phyloP scores from a whole-genome alignment of 257 asterid species.

The Knoxia roxburghii region DNA sequence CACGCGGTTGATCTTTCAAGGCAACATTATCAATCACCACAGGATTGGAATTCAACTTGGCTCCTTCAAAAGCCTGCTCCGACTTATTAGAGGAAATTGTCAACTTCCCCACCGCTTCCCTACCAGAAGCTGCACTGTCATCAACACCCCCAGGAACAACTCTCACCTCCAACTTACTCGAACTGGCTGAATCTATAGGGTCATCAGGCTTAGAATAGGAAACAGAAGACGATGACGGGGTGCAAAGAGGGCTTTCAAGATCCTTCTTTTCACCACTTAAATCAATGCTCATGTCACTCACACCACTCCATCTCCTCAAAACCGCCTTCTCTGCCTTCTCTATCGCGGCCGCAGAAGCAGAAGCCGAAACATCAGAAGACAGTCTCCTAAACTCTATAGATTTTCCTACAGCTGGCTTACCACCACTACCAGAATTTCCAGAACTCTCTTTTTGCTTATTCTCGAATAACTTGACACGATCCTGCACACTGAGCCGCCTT shows the following conservation, averaged over 20 bases:
- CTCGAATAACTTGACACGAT: conserved; percentile 80
- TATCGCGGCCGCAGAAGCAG: conserved; percentile 31
- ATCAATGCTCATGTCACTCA: conserved; percentile 92
- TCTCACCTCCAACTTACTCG: conserved; percentile 39
- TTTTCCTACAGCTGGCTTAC: conserved; percentile 54
- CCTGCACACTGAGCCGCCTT: conserved; percentile 89
- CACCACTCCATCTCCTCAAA: conserved; percentile 88
- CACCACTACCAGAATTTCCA: conserved; percentile 54
- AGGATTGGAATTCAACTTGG: conserved; percentile 28
- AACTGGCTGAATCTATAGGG: conserved; percentile 29
- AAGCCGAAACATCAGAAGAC: conserved; percentile 60
- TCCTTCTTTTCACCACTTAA: conserved; percentile 72
- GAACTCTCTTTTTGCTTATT: conserved; percentile 83
- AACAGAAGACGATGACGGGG: conserved; percentile 41
- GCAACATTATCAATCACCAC: conserved; percentile 30
- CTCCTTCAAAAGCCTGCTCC: conserved; percentile 29
- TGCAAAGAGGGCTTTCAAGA: conserved; percentile 46
- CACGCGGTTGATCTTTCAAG: conserved; percentile 35
- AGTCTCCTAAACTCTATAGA: conserved; percentile 63
- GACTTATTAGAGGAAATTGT: conserved; percentile 31
- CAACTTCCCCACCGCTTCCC: conserved; percentile 20
- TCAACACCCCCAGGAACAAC: conserved; percentile 29
- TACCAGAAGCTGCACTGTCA: conserved; percentile 20
- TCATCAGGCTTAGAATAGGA: conserved; percentile 36
- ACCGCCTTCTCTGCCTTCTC: conserved; percentile 74